Base-by-base conservation (phyloP, 1,284 basidiomycete genomes). In the Golubevia pallescens region DNA sequence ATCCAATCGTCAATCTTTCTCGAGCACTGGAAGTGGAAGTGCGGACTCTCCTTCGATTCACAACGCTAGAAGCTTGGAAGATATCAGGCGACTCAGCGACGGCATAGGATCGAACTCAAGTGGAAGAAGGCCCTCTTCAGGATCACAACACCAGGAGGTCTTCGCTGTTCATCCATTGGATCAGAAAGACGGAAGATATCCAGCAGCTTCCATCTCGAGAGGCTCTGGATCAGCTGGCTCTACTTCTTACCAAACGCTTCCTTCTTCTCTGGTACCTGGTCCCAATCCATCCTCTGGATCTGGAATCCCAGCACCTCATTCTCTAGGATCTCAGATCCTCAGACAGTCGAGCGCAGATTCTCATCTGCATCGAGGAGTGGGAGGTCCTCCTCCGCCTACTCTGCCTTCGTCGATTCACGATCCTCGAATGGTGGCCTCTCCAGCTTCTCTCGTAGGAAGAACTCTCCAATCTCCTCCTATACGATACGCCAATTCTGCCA, bases 51-150 rank as follows among this genome's bases (percentile, higher is more conserved):
- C 42, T 10, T 48, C 42, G 16, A 48, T 48, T 16, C 59, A 76
- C 62, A 76, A 68, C 57, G 67, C 73, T 21, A 58, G 62, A 19
- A 76, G 74, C 61, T 69, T 76, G 71, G 74, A 76, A 14, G 72
- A 76, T 58, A 61, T 76, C 38, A 69, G 67, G 54, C 60, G 65
- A 58, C 23, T 16, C 16, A 16, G 16, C 42, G 42, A 48, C 42
- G 42, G 42, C 8, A 48, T 48, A 48, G 42, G 42, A 13, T 48
- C 42, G 10, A 16, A 48, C 42, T 48, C 42, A 16, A 13, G 10
- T 13, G 42, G 10, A 16, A 48, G 42, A 48, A 38, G 42, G 42
- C 42, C 42, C 16, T 48, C 42, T 48, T 16, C 8, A 48, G 42
- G 42, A 10, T 48, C 42, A 13, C 13, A 16, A 48, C 13, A 10